These are phyloP conservation scores for Adiantum capillusveneris DNA, from an alignment of 75 land plant species.

Conservation along the genomic window DNA sequence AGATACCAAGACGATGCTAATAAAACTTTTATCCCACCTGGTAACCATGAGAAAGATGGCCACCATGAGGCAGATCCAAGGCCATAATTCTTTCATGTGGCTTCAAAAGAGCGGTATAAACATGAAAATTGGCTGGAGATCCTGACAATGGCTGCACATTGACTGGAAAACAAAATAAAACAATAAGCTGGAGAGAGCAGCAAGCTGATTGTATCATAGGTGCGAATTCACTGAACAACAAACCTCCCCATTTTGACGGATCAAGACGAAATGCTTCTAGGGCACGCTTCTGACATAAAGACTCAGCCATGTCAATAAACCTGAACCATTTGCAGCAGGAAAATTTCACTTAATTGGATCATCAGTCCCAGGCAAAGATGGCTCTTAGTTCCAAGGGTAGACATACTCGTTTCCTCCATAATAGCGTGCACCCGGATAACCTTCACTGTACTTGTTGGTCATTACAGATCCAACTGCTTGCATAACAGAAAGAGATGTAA, in stretches of 20 bases:
- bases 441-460: constrained; percentile 61
- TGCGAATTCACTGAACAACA: background rate
- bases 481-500: constrained; percentile 52
- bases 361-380: too few species aligned
- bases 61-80: constrained; percentile 88
- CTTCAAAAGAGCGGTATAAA: constrained; percentile 62
- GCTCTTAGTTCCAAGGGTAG: too few species aligned
- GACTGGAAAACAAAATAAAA: constrained; percentile 35
- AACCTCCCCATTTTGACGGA: constrained; percentile 57
- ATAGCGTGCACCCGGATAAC: constrained; percentile 58
- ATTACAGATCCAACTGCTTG: constrained; percentile 56
- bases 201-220: too few species aligned
- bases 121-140: constrained; percentile 68
- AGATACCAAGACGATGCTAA: too few species aligned
- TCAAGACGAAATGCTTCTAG: constrained; percentile 43
- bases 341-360: too few species aligned
- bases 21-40: too few species aligned
- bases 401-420: constrained; percentile 57
- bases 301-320: constrained; percentile 56
- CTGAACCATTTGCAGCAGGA: constrained; percentile 12
- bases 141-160: constrained; percentile 66
- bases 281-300: constrained; percentile 47
- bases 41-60: constrained; percentile 77
- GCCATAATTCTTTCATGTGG: constrained; percentile 89
- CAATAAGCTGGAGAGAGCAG: background rate